Evolutionary conservation across 2,329 filamentous ascomycete species (phyloP).

Genomic region (Aspergillus terreus): DNA sequence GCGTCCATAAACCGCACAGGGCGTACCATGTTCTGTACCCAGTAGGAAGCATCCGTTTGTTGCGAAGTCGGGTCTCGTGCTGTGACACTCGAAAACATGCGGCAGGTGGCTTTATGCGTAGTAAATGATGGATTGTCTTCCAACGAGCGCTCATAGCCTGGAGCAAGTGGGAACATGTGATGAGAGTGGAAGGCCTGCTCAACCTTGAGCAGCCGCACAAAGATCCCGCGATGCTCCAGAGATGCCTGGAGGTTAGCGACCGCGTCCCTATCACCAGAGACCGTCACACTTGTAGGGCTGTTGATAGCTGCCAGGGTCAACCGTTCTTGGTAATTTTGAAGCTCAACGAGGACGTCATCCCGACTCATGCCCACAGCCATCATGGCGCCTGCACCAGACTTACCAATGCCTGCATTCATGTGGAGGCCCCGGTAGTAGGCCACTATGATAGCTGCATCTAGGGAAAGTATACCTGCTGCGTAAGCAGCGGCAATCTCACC

Average conservation of each 20-base stretch:
- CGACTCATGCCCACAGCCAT: constrained; percentile 17
- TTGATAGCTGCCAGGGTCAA: constrained; percentile 36
- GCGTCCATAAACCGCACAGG: constrained; percentile 7
- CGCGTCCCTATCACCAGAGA: constrained; percentile 30
- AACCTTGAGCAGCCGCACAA: not conserved
- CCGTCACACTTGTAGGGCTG: constrained; percentile 32
- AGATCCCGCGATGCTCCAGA: not conserved
- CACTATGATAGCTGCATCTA: constrained; percentile 5
- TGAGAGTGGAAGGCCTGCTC: not conserved
- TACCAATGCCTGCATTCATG: not conserved
- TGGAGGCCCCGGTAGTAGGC: not conserved
- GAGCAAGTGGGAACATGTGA: not conserved
- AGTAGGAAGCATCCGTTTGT: constrained; percentile 3
- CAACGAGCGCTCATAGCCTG: not conserved
- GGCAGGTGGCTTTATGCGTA: not conserved
- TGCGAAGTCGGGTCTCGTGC: not conserved
- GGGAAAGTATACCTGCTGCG: constrained; percentile 11
- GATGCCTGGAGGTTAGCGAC: constrained; percentile 18
- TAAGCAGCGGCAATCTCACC: constrained; percentile 21
- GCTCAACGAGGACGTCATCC: constrained; percentile 6
- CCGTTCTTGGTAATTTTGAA: constrained; percentile 13
- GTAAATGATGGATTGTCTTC: not conserved
- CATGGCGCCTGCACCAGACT: constrained; percentile 18
- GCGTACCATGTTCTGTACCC: constrained; percentile 6
- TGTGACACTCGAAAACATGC: constrained; percentile 8